phyloP scores from a whole-genome alignment of 495 filamentous ascomycete species.

The Hypoxylon fuscum region DNA sequence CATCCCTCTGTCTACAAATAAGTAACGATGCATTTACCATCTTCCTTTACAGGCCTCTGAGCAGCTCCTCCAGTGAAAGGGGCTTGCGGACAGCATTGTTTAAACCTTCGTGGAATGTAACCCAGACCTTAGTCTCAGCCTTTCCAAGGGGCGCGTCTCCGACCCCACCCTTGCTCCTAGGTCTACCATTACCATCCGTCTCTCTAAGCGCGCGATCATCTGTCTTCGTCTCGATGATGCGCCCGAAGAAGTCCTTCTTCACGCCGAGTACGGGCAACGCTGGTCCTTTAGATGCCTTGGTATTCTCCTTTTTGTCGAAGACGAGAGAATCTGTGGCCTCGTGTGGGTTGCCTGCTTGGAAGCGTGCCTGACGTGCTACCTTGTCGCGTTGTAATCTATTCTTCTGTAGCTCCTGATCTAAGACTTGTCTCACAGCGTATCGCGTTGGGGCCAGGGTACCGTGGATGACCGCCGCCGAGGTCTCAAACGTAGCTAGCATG shows the following conservation, averaged over 20 bases:
- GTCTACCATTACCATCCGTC: slow-evolving; percentile 49
- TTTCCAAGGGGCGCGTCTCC: slow-evolving; percentile 49
- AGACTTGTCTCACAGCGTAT: slow-evolving; percentile 89
- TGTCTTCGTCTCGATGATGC: slow-evolving; percentile 65
- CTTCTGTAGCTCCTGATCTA: slow-evolving; percentile 87
- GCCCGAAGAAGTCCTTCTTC: slow-evolving; percentile 92
- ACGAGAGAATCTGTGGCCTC: slow-evolving; percentile 40
- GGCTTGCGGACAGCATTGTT: slow-evolving; percentile 96
- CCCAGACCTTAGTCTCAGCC: slow-evolving; percentile 77
- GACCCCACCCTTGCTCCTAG: slow-evolving; percentile 47
- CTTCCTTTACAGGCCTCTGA: slow-evolving; percentile 66
- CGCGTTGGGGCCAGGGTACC: slow-evolving; percentile 72
- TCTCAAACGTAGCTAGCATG: slow-evolving; percentile 68
- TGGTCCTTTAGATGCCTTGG: slow-evolving; percentile 30
- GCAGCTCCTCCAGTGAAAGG: slow-evolving; percentile 83
- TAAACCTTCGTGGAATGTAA: slow-evolving; percentile 94
- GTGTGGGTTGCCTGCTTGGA: slow-evolving; percentile 50
- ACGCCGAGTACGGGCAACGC: slow-evolving; percentile 52
- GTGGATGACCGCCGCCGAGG: slow-evolving; percentile 56
- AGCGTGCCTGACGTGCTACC: slow-evolving; percentile 64
- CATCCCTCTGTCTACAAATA: not conserved
- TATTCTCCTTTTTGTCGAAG: slow-evolving; percentile 57
- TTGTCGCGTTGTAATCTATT: slow-evolving; percentile 68
- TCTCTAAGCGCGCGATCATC: slow-evolving; percentile 50
- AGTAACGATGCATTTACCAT: not conserved